Base-by-base conservation (phyloP, 495 filamentous ascomycete genomes). In the Aspergillus conjunctus region DNA sequence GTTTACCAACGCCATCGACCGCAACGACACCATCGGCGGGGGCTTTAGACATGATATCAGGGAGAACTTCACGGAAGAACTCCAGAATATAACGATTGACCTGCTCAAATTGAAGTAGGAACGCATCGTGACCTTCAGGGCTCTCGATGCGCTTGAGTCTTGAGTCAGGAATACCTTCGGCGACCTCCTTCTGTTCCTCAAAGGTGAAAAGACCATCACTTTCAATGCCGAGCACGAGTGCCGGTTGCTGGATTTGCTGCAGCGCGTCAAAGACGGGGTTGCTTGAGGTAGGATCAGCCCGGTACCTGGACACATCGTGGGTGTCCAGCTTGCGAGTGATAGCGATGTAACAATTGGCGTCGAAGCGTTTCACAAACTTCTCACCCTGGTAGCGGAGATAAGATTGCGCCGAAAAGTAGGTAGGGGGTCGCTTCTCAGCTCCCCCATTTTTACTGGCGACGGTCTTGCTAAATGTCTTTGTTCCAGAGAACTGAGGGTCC, bases 291-390 rank as follows among this genome's bases (percentile, higher is more conserved):
- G 73, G 67, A 41, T 64, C 72, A 41, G 76, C 72, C 18, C 92
- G 86, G 63, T 87, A 81, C 21, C 92, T 83, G 20, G 91, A 92
- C 30, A 98, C 85, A 69, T 98, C 94, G 71, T 98, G 94, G 3
- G 94, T 98, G 68, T 98, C 94, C n/a, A 98, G 86, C 74, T 98
- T 98, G 60, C 94, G 90, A 7, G 94, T 98, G 72, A 98, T 97
- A 60, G 94, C 92, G 58, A 98, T 98, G 76, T 98, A 98, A 78
- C 94, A 98, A 70, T 98, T 98, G 63, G 91, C 89, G 74, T 98
- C 94, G 70, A 97, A 98, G 7, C 94, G 88, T 68, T 91, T 92
- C 62, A 97, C 93, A 70, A 98, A 98, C 73, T 98, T 98, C 56
- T 88, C 84, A 44, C 91, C 93, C 76, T 98, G 94, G 74, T 98